Evolutionary conservation across 2,329 filamentous ascomycete species (phyloP).

Genomic region (Sarocladium strictum): DNA sequence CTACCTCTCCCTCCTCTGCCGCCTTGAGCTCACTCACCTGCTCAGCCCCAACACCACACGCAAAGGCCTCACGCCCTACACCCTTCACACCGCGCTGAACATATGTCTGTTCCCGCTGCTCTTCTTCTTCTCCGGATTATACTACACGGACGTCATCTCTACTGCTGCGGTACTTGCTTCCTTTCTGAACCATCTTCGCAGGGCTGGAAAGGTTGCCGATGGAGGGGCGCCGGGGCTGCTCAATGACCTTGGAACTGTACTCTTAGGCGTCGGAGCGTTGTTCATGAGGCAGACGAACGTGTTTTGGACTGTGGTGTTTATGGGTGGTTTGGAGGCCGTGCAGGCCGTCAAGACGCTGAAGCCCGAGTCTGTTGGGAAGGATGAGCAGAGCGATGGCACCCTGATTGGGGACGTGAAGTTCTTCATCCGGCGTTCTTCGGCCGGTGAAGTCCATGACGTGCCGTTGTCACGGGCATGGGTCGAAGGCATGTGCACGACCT

Average conservation of each 20-base stretch:
- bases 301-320: slow-evolving; percentile 83
- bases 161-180: slow-evolving; percentile 67
- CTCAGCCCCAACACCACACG: slow-evolving; percentile 15
- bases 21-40: slow-evolving; percentile 43
- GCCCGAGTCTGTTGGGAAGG: slow-evolving; percentile 24
- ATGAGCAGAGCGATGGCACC: slow-evolving; percentile 23
- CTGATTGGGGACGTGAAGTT: slow-evolving; percentile 27
- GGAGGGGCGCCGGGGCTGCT: background rate
- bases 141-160: slow-evolving; percentile 89
- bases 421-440: slow-evolving; percentile 36
- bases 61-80: slow-evolving; percentile 19
- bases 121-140: slow-evolving; percentile 93
- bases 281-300: slow-evolving; percentile 91
- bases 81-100: slow-evolving; percentile 65
- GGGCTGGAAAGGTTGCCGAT: slow-evolving; percentile 21
- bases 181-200: slow-evolving; percentile 52
- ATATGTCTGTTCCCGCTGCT: slow-evolving; percentile 80
- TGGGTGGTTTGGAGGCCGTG: slow-evolving; percentile 56
- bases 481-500: slow-evolving; percentile 39
- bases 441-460: slow-evolving; percentile 51
- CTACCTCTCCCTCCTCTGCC: slow-evolving; percentile 43
- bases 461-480: slow-evolving; percentile 39
- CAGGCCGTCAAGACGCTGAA: slow-evolving; percentile 42
- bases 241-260: slow-evolving; percentile 34
- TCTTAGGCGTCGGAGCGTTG: slow-evolving; percentile 60